Conservation (phyloP, 2,329 filamentous ascomycete species). For the Colletotrichum agaves region DNA sequence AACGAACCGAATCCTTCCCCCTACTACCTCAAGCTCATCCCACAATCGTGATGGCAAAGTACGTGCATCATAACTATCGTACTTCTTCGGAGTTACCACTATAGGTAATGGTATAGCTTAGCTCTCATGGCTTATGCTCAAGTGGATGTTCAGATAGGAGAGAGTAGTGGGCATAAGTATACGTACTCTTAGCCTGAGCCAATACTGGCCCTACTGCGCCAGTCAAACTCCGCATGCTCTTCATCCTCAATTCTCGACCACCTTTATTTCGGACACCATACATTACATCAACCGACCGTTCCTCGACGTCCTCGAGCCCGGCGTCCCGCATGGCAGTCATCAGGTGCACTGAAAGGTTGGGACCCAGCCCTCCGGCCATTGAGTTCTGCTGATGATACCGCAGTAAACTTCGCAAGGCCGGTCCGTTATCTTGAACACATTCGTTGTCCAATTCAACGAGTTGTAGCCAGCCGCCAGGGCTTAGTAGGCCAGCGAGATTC, state of each 20-base stretch:
- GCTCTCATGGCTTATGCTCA: no score
- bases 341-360: conserved; percentile 1
- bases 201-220: conserved; percentile 1
- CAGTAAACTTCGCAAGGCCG: not conserved
- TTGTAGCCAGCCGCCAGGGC: conserved; percentile 26
- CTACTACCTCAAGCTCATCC: not conserved
- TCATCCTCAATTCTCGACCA: not conserved
- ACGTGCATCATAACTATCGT: not conserved
- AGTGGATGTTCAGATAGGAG: not conserved
- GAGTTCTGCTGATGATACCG: conserved; percentile 7
- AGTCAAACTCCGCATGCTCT: conserved; percentile 2
- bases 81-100: not conserved
- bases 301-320: not conserved
- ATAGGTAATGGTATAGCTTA: not conserved
- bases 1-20: not conserved
- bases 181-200: conserved; percentile 2
- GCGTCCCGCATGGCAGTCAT: not conserved
- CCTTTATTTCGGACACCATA: not conserved
- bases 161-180: no score
- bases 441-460: conserved; percentile 17
- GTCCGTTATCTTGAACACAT: not conserved
- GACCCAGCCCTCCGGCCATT: not conserved
- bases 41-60: not conserved
- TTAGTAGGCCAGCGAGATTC: conserved; percentile 6
- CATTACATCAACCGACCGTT: conserved; percentile 1